Evolutionary conservation across 2,329 filamentous ascomycete genomes (phyloP), one percentile per base, ranked within the genome.

Genomic region (Leptosphaerulina australis): DNA sequence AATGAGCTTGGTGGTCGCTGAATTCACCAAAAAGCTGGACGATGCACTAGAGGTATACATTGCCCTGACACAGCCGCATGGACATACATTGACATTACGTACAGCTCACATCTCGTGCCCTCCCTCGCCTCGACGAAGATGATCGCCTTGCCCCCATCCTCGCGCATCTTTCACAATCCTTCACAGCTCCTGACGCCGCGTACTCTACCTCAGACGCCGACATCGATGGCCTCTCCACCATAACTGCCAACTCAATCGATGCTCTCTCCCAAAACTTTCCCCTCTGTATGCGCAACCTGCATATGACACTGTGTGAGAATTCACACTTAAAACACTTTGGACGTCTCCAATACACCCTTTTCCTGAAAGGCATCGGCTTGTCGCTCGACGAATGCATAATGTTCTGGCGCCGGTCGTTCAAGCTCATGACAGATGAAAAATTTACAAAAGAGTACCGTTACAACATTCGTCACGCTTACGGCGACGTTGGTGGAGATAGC

Each of bases 401-500:
- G 10, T 99, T 99, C 78, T 99, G 94, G 94, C 87, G 94, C 9
- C 83, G 85, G 55, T 80, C 83, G 21, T 97, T 99, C 82, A 86
- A 85, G 70, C 88, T 91, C 60, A 85, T 95, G 58, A 92, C 90
- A 0, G 94, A 97, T 66, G 93, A 97, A 66, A 87, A 87, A 26
- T 99, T 97, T 81, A 95, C 95, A 75, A 97, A 97, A 69, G 91
- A 97, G 70, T 97, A 99, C 76, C 84, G 89, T 34, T 99, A 99
- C 81, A 97, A 99, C 71, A 84, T 97, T 50, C 88, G 92, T n/a
- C 93, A 99, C 80, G 75, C 81, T 0, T 99, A 97, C 71, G 94
- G 94, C 59, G 93, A 97, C 65, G 94, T 97, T 0, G 94, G 94
- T 45, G 93, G 93, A 50, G 93, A 97, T 73, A 81, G 86, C 15